Evolutionary conservation across 2,329 filamentous ascomycete species (phyloP).

Genomic region (Trichoderma cornu-damae): DNA sequence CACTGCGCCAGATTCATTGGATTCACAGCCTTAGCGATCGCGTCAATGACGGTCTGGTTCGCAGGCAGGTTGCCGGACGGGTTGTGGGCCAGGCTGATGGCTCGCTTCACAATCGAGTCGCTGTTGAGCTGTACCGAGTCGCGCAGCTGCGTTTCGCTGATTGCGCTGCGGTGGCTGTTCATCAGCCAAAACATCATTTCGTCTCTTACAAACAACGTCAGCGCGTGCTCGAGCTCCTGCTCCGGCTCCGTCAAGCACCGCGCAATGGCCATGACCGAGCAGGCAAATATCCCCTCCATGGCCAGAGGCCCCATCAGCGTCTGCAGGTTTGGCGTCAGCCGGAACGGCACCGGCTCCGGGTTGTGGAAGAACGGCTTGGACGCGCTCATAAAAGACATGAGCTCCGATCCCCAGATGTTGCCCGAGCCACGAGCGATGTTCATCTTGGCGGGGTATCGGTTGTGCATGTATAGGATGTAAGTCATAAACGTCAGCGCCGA

Average conservation of each 20-base stretch:
- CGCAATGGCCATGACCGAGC: conserved; percentile 92
- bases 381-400: conserved; percentile 83
- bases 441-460: conserved; percentile 92
- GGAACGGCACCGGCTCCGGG: conserved; percentile 92
- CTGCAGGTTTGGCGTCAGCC: conserved; percentile 92
- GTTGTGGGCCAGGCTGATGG: conserved; percentile 73
- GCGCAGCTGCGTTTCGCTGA: conserved; percentile 61
- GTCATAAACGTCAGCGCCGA: conserved; percentile 97
- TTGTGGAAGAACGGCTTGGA: conserved; percentile 89
- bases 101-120: conserved; percentile 86
- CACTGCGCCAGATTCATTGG: conserved; percentile 82
- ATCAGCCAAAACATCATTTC: conserved; percentile 98
- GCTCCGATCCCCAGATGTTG: conserved; percentile 92
- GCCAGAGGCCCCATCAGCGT: conserved; percentile 93
- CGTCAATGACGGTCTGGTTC: conserved; percentile 94
- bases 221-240: conserved; percentile 86
- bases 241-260: conserved; percentile 86
- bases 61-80: conserved; percentile 80
- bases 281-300: conserved; percentile 94
- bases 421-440: conserved; percentile 82
- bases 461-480: conserved; percentile 95
- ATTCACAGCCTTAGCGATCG: conserved; percentile 88
- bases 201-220: conserved; percentile 91
- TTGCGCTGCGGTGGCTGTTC: conserved; percentile 58
- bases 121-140: conserved; percentile 81